Evolutionary conservation across 176 grass and related monocot genomes (phyloP).

Genomic region (Lolium multiflorum): DNA sequence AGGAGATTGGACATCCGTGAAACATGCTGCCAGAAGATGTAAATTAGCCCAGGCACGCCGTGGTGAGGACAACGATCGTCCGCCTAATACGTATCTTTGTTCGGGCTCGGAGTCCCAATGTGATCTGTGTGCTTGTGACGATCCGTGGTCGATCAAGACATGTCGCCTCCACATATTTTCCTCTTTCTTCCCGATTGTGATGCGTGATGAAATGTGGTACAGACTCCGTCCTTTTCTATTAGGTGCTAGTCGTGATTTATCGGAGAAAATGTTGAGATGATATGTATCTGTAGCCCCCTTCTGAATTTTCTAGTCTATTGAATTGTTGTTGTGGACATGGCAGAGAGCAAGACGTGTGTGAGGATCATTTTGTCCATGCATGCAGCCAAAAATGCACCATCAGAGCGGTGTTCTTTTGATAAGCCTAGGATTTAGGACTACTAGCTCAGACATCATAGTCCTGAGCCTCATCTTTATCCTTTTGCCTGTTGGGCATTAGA

Average conservation of each 20-base stretch:
- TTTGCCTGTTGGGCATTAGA: background rate
- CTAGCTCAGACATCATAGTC: background rate
- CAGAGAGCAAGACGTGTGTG: background rate
- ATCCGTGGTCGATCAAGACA: slow-evolving; percentile 15
- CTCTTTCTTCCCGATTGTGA: background rate
- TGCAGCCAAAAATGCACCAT: slow-evolving; percentile 13
- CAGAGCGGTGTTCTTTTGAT: background rate
- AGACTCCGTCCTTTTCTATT: background rate
- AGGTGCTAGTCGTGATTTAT: background rate
- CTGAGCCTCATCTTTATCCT: background rate
- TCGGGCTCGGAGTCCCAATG: background rate
- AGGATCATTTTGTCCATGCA: background rate
- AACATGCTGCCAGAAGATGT: slow-evolving; percentile 16
- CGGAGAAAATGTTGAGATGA: background rate
- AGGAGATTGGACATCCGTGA: background rate
- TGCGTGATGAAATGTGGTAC: background rate
- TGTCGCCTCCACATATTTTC: background rate
- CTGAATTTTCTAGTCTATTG: background rate
- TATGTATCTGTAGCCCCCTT: background rate
- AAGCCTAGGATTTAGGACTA: background rate
- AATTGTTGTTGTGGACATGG: background rate
- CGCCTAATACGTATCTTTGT: background rate
- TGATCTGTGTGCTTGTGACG: background rate
- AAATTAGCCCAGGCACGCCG: slow-evolving; percentile 21
- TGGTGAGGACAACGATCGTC: background rate